Conservation (phyloP, 106 monocot species). For the Acorus calamus region DNA sequence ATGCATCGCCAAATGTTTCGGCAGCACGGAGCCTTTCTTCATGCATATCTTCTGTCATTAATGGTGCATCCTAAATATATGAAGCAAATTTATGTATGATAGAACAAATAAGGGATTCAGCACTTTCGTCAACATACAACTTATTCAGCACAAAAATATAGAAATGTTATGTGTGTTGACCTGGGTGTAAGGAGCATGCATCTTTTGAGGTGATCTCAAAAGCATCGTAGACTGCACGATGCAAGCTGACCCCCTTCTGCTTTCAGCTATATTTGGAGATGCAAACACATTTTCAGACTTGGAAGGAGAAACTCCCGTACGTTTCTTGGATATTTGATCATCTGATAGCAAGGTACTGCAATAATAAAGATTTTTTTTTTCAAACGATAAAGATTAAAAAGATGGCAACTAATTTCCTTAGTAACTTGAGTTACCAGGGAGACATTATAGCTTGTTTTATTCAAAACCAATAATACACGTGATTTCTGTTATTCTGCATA, state of each 20-base stretch:
- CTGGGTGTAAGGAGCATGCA: slow-evolving; percentile 93
- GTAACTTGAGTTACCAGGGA: neutral
- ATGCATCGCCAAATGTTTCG: slow-evolving; percentile 78
- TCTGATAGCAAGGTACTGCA: slow-evolving; percentile 24
- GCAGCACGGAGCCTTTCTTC: slow-evolving; percentile 83
- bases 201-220: slow-evolving; percentile 57
- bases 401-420: neutral
- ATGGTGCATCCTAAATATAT: slow-evolving; percentile 59
- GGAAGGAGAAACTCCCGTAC: slow-evolving; percentile 1
- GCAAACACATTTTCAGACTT: slow-evolving; percentile 9
- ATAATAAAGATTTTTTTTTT: neutral
- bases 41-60: slow-evolving; percentile 99
- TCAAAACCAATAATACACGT: too few relatives aligned
- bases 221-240: slow-evolving; percentile 70
- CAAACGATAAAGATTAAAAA: too few relatives aligned
- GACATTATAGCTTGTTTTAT: too few relatives aligned
- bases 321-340: slow-evolving; percentile 11
- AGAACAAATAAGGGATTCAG: too few relatives aligned
- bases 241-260: slow-evolving; percentile 64
- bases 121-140: neutral
- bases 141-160: slow-evolving; percentile 5
- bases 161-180: slow-evolving; percentile 14
- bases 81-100: neutral
- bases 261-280: slow-evolving; percentile 14
- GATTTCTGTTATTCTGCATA: too few relatives aligned